These are phyloP conservation scores for Rhizoclosmatium globosum DNA, from an alignment of 192 early-diverging fungal species.

Conservation along the genomic window DNA sequence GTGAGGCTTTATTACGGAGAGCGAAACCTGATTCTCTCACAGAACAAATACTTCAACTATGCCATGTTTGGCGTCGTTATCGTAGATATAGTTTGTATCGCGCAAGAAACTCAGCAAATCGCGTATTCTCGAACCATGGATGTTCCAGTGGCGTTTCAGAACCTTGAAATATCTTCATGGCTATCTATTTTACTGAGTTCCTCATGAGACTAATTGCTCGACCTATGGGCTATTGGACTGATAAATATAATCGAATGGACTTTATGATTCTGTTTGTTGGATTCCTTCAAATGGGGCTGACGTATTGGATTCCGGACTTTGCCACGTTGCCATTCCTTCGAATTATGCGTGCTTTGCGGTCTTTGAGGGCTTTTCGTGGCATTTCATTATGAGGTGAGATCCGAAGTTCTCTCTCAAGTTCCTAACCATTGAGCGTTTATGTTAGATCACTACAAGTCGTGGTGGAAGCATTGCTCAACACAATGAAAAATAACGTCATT, in stretches of 20 bases:
- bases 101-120: conserved; percentile 11
- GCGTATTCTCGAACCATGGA: not conserved
- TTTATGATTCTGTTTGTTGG: conserved; percentile 12
- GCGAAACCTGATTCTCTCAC: not conserved
- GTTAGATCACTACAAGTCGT: conserved; percentile 53
- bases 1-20: not conserved
- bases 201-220: conserved; percentile 10
- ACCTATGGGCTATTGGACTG: conserved; percentile 17
- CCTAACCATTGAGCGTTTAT: not conserved
- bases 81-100: conserved; percentile 21
- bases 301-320: not conserved
- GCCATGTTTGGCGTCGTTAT: conserved; percentile 19
- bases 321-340: not conserved
- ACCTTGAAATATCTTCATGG: conserved; percentile 31
- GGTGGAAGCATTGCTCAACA: conserved; percentile 52
- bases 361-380: conserved; percentile 18
- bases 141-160: not conserved
- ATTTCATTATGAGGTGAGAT: conserved; percentile 17
- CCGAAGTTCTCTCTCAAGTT: conserved; percentile 3
- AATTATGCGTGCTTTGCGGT: conserved; percentile 2
- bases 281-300: not conserved
- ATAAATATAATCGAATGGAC: conserved; percentile 32
- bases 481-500: conserved; percentile 46
- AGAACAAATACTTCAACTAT: conserved; percentile 20
- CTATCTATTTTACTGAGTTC: conserved; percentile 31